Conservation (phyloP, 345 rosid genomes). For the Eucalyptus virginea region DNA sequence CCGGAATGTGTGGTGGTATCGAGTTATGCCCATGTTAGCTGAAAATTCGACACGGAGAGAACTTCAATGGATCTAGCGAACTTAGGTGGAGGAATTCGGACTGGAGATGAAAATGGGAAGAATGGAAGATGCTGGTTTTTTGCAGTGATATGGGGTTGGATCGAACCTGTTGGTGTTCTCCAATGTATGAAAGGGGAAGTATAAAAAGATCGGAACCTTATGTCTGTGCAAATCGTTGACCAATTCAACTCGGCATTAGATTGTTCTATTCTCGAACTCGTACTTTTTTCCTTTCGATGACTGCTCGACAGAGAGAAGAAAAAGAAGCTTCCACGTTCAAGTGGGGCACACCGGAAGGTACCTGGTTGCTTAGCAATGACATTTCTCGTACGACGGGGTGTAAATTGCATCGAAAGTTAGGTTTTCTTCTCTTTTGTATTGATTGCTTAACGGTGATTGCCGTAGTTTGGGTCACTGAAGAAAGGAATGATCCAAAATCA, state of each 20-base stretch:
- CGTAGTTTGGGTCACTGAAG: neutral
- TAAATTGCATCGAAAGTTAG: neutral
- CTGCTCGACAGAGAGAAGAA: neutral
- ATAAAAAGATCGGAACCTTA: neutral
- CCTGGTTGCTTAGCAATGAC: neutral
- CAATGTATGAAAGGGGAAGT: neutral
- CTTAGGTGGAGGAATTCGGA: neutral
- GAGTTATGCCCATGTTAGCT: constrained; percentile 1
- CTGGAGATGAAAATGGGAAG: neutral
- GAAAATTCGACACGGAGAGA: neutral
- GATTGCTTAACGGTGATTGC: neutral
- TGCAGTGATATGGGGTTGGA: neutral
- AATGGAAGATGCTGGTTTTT: neutral
- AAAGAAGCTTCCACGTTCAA: neutral
- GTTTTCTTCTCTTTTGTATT: neutral
- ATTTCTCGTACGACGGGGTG: neutral
- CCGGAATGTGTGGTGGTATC: constrained; percentile 7
- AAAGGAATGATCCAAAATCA: neutral
- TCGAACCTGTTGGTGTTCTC: neutral
- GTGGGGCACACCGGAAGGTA: neutral
- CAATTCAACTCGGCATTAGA: neutral
- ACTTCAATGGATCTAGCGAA: neutral
- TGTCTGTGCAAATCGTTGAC: neutral
- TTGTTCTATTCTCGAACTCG: neutral
- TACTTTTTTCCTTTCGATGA: neutral